A percentile compares a stretch with the other conserved stretches of the same genome.
Conservation (phyloP, 768 basidiomycete genomes). For the Lactifluus subvellereus region DNA sequence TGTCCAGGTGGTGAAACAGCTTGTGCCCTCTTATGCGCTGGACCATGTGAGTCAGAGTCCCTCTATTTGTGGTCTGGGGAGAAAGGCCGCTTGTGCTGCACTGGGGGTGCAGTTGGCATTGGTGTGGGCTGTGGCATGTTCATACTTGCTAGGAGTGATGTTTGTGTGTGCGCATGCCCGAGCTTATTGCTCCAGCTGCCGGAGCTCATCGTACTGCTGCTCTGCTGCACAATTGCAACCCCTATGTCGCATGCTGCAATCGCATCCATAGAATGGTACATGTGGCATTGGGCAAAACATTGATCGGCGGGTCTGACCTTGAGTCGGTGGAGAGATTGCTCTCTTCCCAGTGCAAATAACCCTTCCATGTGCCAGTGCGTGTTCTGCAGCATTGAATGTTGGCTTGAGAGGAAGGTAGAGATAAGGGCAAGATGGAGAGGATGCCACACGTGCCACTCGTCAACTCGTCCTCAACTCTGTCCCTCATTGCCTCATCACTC, state of each 20-base stretch:
- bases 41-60: slow-evolving; percentile 37
- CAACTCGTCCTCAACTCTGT: too few relatives aligned
- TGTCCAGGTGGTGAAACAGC: slow-evolving; percentile 46
- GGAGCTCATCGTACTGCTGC: slow-evolving; percentile 22
- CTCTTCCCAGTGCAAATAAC: slow-evolving; percentile 94
- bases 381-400: slow-evolving; percentile 66
- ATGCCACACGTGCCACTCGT: too few relatives aligned
- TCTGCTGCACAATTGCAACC: slow-evolving; percentile 46
- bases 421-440: slow-evolving; percentile 36
- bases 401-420: slow-evolving; percentile 66
- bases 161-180: slow-evolving; percentile 23
- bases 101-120: slow-evolving; percentile 31
- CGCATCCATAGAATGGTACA: slow-evolving; percentile 77
- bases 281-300: slow-evolving; percentile 86
- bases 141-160: slow-evolving; percentile 17
- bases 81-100: slow-evolving; percentile 29
- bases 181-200: slow-evolving; percentile 18
- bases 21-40: slow-evolving; percentile 41
- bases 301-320: slow-evolving; percentile 76
- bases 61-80: slow-evolving; percentile 38
- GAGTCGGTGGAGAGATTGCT: slow-evolving; percentile 48
- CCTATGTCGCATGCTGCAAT: slow-evolving; percentile 89
- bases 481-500: too few relatives aligned
- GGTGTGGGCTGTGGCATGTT: slow-evolving; percentile 36
- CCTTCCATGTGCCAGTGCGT: slow-evolving; percentile 81